Evolutionary conservation across 148 eudicot genomes (phyloP), one percentile per base, ranked within the genome.

Genomic region (Salicornia ramosissima): DNA sequence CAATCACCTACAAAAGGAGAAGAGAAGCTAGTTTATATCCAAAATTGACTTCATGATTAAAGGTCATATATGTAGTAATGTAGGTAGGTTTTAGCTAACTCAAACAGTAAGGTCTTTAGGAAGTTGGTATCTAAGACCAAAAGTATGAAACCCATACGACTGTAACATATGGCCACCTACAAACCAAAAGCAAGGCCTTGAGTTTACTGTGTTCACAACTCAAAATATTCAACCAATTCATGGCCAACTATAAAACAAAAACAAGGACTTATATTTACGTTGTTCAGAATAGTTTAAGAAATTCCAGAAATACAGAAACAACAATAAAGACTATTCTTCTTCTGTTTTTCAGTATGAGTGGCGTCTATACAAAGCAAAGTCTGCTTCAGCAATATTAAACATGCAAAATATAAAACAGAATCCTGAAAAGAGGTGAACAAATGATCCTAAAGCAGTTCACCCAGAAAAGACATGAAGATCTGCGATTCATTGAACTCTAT

Each of bases 1-100:
- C 74, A 62, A 93, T 86, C 22, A 93, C 89, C 97, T 90, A 78
- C 74, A 80, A 45, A 71, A 58, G 12, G 45, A 40, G 43, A 46
- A 6, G 26, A 26, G 8, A 2, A 3, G 21, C 49, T 34, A 59
- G 47, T 14, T 21, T 3, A 59, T 3, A 19, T 4, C 19, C 30
- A 42, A 60, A 51, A 42, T 21, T 75, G 22, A 64, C 29, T 19
- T 33, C 43, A 33, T 46, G 29, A 14, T 49, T 28, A 47, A 45
- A 22, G 58, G 22, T 2, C 5, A 25, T 16, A 2, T 31, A 59
- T n/a, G 25, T 33, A 30, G 10, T 15, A n/a, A n/a, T n/a, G n/a
- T n/a, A n/a, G n/a, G n/a, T n/a, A n/a, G n/a, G n/a, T 15, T 4
- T 59, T 0, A 61, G 16, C 46, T 61, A 61, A 36, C 46, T 2